Evolutionary conservation across 805 yeast species (phyloP), one percentile per base, ranked within the genome.

Genomic region (Ogataea pini): DNA sequence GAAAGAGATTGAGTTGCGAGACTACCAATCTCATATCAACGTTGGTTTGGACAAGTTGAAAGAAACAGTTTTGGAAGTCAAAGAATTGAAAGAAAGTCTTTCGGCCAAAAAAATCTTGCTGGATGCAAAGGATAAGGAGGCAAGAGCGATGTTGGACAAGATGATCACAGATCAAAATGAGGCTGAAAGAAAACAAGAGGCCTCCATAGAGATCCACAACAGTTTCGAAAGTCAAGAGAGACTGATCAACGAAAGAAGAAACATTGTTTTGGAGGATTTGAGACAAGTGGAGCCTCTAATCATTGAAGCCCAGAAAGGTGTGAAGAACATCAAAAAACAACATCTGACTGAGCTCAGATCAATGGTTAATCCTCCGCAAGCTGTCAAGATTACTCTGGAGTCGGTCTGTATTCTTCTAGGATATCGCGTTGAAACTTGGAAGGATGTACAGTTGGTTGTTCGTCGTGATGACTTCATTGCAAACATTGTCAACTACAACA

Each of bases 311-410:
- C 86, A 86, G 59, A 72, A 78, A 51, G 96, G 96, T 13, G 98
- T 92, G n/a, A 86, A 86, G 55, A 86, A 89, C 57, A 92, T 92
- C 52, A 89, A 90, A 66, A 92, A 92, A 63, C 95, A 88, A 51
- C 97, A 92, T 60, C 72, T 92, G 36, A 87, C 96, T 1, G 98
- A 92, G 65, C 71, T 92, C 24, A 72, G 96, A 60, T 84, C 96
- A 12, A 87, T 92, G 95, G 68, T 79, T 6, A 89, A 89, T 50
- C 98, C 98, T 0, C 98, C 98, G 0, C 85, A 81, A 7, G 84
- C 94, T 0, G 92, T 92, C 4, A 89, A 88, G 58, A 63, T 86
- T 58, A 83, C 96, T 0, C 69, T 92, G 71, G 97, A 92, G 58
- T 85, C 96, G 3, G 96, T 92, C 0, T 89, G 97, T 65, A 72